phyloP scores from a whole-genome alignment of 2,329 filamentous ascomycete species.

The Paraphoma sp. region DNA sequence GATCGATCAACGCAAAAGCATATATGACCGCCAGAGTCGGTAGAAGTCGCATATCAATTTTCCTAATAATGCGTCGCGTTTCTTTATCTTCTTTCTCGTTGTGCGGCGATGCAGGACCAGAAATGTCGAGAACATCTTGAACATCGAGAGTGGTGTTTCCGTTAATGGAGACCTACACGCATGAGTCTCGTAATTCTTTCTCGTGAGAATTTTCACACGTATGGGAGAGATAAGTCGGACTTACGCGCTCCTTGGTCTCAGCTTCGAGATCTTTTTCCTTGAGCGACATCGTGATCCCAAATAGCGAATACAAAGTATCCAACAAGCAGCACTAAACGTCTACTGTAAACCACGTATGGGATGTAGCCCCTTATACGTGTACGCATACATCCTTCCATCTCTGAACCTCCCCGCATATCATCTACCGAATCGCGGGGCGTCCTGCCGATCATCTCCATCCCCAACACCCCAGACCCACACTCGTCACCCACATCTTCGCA shows the following conservation, averaged over 20 bases:
- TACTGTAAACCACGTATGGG: too few relatives aligned
- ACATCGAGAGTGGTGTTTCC: slow-evolving; percentile 8
- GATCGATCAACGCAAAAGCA: slow-evolving; percentile 23
- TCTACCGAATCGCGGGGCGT: slow-evolving; percentile 12
- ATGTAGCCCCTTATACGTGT: not conserved
- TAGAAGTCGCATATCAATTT: slow-evolving; percentile 45
- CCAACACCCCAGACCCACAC: not conserved
- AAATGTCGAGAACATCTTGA: not conserved
- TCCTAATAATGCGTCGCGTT: slow-evolving; percentile 39
- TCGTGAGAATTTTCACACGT: too few relatives aligned
- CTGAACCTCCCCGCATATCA: slow-evolving; percentile 4
- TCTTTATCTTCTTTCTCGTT: slow-evolving; percentile 24
- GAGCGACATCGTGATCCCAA: not conserved
- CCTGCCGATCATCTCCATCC: not conserved
- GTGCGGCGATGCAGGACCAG: not conserved
- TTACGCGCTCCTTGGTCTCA: slow-evolving; percentile 6
- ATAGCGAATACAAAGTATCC: not conserved
- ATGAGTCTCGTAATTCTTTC: not conserved
- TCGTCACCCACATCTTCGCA: not conserved
- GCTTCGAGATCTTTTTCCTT: slow-evolving; percentile 11
- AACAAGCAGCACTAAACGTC: not conserved
- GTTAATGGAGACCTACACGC: slow-evolving; percentile 4
- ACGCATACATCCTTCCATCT: not conserved
- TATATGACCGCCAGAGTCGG: slow-evolving; percentile 42
- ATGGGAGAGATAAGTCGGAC: too few relatives aligned